Evolutionary conservation across 164 flowering plant species (phyloP), one percentile per base, ranked within the genome.

Genomic region (Umbellularia californica): DNA sequence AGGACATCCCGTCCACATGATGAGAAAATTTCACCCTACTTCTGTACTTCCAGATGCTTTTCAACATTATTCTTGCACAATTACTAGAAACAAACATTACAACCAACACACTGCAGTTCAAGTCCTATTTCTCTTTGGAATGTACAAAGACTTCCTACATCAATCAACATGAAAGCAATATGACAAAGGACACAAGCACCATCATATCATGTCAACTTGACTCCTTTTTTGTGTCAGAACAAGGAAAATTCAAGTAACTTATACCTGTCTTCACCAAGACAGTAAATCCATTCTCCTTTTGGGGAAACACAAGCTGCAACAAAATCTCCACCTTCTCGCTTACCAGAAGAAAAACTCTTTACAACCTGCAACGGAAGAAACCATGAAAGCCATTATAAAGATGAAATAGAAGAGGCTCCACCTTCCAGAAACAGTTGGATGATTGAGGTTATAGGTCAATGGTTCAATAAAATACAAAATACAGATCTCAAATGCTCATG

Each of bases 321-420:
- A 84, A 94, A 96, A 79, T 96, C 99, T 71, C 98, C 99, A 51
- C 98, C 99, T 87, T 94, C 99, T 81, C 92, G 89, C 81, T 92
- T 96, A 89, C 99, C 99, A 68, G 97, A 92, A n/a, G 98, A 94
- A 80, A 96, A 92, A 75, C 98, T 96, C 88, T 90, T 96, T 75
- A 96, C 96, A 65, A 96, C 99, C 98, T 96, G 77, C 58, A 82
- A 14, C 20, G 33, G 67, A 75, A 68, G 55, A 65, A 62, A 70
- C 65, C 30, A 70, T 13, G 50, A 73, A 51, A 41, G 58, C 28
- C 72, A 77, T 25, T 50, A 58, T 58, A 20, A 23, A 55, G 20
- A 13, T 55, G n/a, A 55, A 55, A 55, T 20, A 55, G 60, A 20
- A 17, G 17, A 55, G 47, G 47, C 47, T 41, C 47, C 47, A 41